phyloP scores from a whole-genome alignment of 2,329 filamentous ascomycete genomes.

The Aureobasidium subglaciale region DNA sequence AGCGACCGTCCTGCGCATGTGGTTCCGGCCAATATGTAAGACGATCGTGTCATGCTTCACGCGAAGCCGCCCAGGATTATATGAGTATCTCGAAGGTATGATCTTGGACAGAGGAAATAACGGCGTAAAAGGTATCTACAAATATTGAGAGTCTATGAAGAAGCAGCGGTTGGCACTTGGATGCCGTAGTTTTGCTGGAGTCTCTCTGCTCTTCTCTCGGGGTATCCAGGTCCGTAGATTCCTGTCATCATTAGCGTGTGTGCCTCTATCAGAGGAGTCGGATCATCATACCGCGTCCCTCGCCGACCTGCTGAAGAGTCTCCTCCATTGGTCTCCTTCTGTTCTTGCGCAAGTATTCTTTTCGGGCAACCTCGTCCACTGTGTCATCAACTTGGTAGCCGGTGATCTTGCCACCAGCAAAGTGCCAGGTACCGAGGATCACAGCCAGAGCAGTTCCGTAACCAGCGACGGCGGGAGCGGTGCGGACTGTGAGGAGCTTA shows the following conservation, averaged over 20 bases:
- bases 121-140: conserved; percentile 16
- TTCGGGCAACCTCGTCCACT: conserved; percentile 67
- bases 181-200: conserved; percentile 84
- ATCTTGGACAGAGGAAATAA: conserved; percentile 3
- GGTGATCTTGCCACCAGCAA: conserved; percentile 56
- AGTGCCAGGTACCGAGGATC: conserved; percentile 58
- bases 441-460: conserved; percentile 55
- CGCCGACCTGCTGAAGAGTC: conserved; percentile 73
- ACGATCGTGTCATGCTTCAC: background rate
- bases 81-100: too few relatives aligned
- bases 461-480: conserved; percentile 63
- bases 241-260: conserved; percentile 43
- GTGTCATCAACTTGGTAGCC: conserved; percentile 50
- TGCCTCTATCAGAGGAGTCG: background rate
- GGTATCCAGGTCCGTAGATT: conserved; percentile 73
- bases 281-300: conserved; percentile 65
- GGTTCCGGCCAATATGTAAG: too few relatives aligned
- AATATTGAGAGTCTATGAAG: conserved; percentile 13
- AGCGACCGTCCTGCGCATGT: too few relatives aligned
- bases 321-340: conserved; percentile 70
- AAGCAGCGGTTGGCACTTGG: conserved; percentile 48
- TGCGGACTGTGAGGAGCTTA: conserved; percentile 36
- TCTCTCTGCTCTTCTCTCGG: conserved; percentile 72
- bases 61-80: too few relatives aligned
- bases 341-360: conserved; percentile 65